phyloP scores from a whole-genome alignment of 1,284 basidiomycete species.

The Apiotrichum mycotoxinovorans region DNA sequence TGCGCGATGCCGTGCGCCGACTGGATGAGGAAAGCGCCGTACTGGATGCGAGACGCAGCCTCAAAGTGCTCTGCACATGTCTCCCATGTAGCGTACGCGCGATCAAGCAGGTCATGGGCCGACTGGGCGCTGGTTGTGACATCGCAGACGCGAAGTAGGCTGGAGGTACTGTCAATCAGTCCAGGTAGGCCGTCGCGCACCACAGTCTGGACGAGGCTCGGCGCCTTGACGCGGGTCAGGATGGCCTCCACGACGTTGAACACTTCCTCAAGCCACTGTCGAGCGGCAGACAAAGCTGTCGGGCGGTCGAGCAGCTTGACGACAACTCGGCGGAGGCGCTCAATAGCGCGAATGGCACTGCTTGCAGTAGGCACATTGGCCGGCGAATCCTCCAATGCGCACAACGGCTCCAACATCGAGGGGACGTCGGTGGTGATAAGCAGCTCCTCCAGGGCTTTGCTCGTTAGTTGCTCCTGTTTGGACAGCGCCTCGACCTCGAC shows the following conservation, averaged over 20 bases:
- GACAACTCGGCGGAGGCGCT: constrained; percentile 25
- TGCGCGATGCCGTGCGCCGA: constrained; percentile 23
- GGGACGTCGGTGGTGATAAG: background rate
- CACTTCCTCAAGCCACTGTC: constrained; percentile 15
- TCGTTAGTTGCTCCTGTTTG: background rate
- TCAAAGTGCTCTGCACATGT: background rate
- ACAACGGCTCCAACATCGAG: background rate
- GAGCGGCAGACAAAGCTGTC: background rate
- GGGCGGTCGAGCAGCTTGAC: constrained; percentile 17
- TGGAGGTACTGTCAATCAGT: constrained; percentile 10
- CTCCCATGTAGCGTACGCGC: background rate
- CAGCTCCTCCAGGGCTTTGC: background rate
- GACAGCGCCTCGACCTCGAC: constrained; percentile 2
- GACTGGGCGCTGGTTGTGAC: constrained; percentile 1
- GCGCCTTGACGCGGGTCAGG: background rate
- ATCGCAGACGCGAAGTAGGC: constrained; percentile 7
- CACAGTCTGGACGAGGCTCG: background rate
- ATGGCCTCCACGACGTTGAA: constrained; percentile 10
- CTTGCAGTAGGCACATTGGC: background rate
- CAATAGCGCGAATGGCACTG: constrained; percentile 14
- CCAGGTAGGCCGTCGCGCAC: constrained; percentile 6
- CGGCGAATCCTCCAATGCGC: constrained; percentile 5
- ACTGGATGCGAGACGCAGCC: background rate
- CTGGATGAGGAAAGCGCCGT: constrained; percentile 7
- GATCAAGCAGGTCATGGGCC: constrained; percentile 4